Base-by-base conservation (phyloP, 257 asterid species). In the Asclepias syriaca region DNA sequence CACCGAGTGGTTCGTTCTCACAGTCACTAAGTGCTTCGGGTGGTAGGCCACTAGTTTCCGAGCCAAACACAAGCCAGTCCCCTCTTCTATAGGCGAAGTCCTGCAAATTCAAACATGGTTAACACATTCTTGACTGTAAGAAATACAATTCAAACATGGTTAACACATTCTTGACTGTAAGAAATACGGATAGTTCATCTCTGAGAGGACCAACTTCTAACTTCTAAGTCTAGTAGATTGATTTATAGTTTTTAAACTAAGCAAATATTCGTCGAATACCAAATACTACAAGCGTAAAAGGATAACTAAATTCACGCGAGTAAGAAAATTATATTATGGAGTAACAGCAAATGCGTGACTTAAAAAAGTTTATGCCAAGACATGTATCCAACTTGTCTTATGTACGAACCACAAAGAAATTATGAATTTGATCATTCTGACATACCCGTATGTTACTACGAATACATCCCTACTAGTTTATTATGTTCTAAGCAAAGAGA, bases 21-120 rank as follows among this genome's bases (percentile, higher is more conserved):
- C 99, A 92, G 51, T 95, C 98, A 13, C 56, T 78, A 77, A 95
- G 84, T 49, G 93, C 97, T 82, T 95, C 98, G 5, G 92, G 84
- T 1, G 96, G 93, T 29, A 95, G 81, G 21, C 99, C 96, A 66
- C 88, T 79, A 15, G 98, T 90, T 87, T 92, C 97, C 9, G 98
- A 88, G 64, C 99, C 96, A 56, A 94, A 95, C 15, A 95, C 97
- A 32, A 95, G 99, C 98, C 99, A 95, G 75, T 90, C 99, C 0
- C 98, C 99, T 71, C 75, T 85, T 82, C 80, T 88, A 79, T 88
- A 92, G 29, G 85, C 78, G 72, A 88, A 87, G n/a, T 95, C 98
- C 99, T 92, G 91, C 84, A 85, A 1, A 67, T 11, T 14, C 59
- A 8, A 71, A 60, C 22, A 7, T 32, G 66, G 13, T 63, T 16